Base-by-base conservation (phyloP, 2,329 filamentous ascomycete species). In the Trichothecium sympodiale region DNA sequence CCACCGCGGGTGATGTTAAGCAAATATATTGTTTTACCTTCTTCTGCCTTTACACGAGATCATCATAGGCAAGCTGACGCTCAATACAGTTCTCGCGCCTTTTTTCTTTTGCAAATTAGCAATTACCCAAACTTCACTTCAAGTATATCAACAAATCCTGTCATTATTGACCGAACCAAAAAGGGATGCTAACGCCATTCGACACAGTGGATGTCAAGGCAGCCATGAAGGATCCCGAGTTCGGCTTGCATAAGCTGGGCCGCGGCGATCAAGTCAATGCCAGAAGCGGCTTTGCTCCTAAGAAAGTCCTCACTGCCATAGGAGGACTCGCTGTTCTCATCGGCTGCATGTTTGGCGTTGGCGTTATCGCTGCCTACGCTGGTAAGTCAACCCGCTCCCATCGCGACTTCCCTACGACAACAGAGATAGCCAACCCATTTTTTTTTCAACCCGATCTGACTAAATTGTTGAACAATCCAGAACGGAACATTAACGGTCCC, bases 311-410 rank as follows among this genome's bases (percentile, higher is more conserved):
- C 9, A 8, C 40, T 25, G 33, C 35, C 17, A 29, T 38, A 14
- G 16, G 42, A 20, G 9, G 45, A 23, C 17, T 42, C 5, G 17
- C 39, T 10, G 39, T 35, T 33, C 29, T 51, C n/a, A 31, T 49
- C 16, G 36, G 39, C 16, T 29, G 43, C 34, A 45, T 54, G 42
- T 51, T 57, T 41, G 49, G 46, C 17, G 46, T 55, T 31, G 48
- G 50, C 12, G 26, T 57, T 26, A 27, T 55, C 29, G 47, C 47
- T 17, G 44, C 50, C 36, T 20, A 38, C 29, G 54, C 47, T 35
- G 45, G 53, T 56, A 44, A 16, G 44, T 31, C 15, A 26, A n/a
- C n/a, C n/a, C n/a, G n/a, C 14, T 8, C 14, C 29, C 5, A 10
- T 28, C 29, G 17, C 8, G 12, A n/a, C 25, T 25, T n/a, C n/a